Conservation (phyloP, 176 grass and related monocot species). For the Zea luxurians region DNA sequence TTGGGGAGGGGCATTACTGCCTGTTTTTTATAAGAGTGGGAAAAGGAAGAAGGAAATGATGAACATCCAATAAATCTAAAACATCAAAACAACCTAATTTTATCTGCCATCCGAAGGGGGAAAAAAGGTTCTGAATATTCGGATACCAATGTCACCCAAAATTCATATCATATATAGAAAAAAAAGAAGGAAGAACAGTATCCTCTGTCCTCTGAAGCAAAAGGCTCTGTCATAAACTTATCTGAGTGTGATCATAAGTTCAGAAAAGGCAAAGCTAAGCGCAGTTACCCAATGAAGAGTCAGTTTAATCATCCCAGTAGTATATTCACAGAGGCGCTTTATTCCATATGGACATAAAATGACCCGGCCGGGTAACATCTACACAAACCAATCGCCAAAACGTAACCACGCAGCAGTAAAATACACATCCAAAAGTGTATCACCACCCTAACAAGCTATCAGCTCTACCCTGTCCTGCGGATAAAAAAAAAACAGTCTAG, state of each 20-base stretch:
- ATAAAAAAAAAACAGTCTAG: conserved; percentile 23
- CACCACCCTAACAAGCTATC: conserved; percentile 26
- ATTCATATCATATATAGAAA: background rate
- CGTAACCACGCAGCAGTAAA: background rate
- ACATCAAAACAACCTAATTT: background rate
- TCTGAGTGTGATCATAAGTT: background rate
- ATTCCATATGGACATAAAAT: conserved; percentile 29
- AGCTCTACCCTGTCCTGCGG: conserved; percentile 36
- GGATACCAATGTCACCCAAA: background rate
- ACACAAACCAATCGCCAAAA: conserved; percentile 1
- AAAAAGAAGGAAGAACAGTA: background rate
- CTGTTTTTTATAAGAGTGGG: background rate
- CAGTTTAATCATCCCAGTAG: conserved; percentile 8
- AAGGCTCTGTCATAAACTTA: background rate
- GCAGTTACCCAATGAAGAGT: background rate
- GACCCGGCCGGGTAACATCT: background rate
- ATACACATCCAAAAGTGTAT: conserved; percentile 20
- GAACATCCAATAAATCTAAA: background rate
- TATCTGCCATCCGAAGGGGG: background rate
- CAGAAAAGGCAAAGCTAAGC: background rate
- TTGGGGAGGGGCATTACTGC: too few species aligned
- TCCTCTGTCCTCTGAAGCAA: background rate
- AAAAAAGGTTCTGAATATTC: background rate
- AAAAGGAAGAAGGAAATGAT: background rate
- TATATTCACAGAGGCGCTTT: conserved; percentile 34